Percentiles rank a stretch among this genome's conserved stretches.
These are phyloP conservation scores for Choanephora cucurbitarum DNA, from an alignment of 371 early-diverging fungal species.

Conservation along the genomic window DNA sequence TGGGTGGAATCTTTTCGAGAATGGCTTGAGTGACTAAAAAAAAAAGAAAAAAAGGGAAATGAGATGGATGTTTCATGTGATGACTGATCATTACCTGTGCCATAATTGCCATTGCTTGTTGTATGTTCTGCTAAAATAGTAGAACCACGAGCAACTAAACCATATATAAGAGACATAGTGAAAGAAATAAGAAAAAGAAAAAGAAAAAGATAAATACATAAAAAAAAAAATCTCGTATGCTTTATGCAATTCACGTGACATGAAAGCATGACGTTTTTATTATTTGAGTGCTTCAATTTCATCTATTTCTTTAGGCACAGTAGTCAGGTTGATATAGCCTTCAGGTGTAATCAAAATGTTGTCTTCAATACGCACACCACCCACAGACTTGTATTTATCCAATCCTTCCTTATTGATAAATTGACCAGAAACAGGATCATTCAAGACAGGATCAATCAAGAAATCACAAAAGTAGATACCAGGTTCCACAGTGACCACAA, in stretches of 20 bases:
- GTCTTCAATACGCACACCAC: slow-evolving; percentile 95
- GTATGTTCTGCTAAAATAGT: slow-evolving; percentile 79
- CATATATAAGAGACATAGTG: slow-evolving; percentile 69
- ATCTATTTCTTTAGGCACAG: slow-evolving; percentile 72
- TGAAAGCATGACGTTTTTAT: not conserved
- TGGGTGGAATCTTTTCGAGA: slow-evolving; percentile 87
- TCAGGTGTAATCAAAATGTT: slow-evolving; percentile 77
- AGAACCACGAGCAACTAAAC: slow-evolving; percentile 73
- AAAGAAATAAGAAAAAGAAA: slow-evolving; percentile 1
- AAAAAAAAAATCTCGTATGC: not conserved
- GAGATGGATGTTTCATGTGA: slow-evolving; percentile 2
- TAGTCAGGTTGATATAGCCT: slow-evolving; percentile 73
- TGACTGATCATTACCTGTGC: too few relatives aligned
- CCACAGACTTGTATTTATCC: slow-evolving; percentile 72
- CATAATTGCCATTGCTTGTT: slow-evolving; percentile 76
- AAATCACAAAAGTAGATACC: slow-evolving; percentile 76
- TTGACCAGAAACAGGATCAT: slow-evolving; percentile 56
- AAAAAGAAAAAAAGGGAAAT: slow-evolving; percentile 2
- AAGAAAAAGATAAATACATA: slow-evolving; percentile 10
- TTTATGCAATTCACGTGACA: slow-evolving; percentile 7
- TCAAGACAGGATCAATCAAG: slow-evolving; percentile 58
- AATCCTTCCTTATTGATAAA: slow-evolving; percentile 74
- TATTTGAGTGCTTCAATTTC: slow-evolving; percentile 64
- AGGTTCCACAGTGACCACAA: slow-evolving; percentile 94
- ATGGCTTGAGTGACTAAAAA: slow-evolving; percentile 86